These are phyloP conservation scores for Xylaria intraflava DNA, from an alignment of 495 filamentous ascomycete species.

Conservation along the genomic window DNA sequence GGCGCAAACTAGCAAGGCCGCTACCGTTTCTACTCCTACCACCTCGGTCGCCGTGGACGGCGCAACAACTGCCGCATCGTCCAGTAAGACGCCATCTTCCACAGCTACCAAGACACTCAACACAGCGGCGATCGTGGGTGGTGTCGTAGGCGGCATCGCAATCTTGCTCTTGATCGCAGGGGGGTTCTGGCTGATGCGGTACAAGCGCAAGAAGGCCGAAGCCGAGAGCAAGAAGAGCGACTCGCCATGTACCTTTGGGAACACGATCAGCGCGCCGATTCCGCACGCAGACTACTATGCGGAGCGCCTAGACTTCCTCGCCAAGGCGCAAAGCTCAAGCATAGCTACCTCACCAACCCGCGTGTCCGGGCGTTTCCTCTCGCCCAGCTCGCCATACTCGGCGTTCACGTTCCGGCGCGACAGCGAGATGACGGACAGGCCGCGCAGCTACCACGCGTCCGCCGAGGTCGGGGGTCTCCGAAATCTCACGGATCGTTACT, in stretches of 20 bases:
- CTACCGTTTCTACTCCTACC: background rate
- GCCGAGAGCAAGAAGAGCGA: slow-evolving; percentile 18
- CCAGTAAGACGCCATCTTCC: slow-evolving; percentile 8
- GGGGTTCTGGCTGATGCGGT: slow-evolving; percentile 13
- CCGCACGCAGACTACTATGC: slow-evolving; percentile 26
- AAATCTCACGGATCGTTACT: slow-evolving; percentile 17
- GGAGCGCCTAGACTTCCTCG: slow-evolving; percentile 32
- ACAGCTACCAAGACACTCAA: slow-evolving; percentile 12
- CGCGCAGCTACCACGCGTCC: slow-evolving; percentile 21
- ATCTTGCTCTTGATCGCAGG: slow-evolving; percentile 17
- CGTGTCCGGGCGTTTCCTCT: slow-evolving; percentile 15
- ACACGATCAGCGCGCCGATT: slow-evolving; percentile 40
- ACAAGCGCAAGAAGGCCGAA: slow-evolving; percentile 20
- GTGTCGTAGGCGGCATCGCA: slow-evolving; percentile 26
- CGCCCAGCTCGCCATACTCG: slow-evolving; percentile 20
- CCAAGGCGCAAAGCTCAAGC: slow-evolving; percentile 18
- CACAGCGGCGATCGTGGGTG: slow-evolving; percentile 24
- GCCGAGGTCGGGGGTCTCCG: slow-evolving; percentile 22
- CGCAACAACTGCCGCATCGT: background rate
- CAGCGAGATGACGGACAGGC: slow-evolving; percentile 12
- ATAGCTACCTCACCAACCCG: slow-evolving; percentile 12
- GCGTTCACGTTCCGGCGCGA: slow-evolving; percentile 16
- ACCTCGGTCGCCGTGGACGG: slow-evolving; percentile 10
- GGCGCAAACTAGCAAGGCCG: background rate
- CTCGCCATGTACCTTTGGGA: slow-evolving; percentile 40